Evolutionary conservation across 1,284 basidiomycete species (phyloP).

Genomic region (Wolfiporia cocos): DNA sequence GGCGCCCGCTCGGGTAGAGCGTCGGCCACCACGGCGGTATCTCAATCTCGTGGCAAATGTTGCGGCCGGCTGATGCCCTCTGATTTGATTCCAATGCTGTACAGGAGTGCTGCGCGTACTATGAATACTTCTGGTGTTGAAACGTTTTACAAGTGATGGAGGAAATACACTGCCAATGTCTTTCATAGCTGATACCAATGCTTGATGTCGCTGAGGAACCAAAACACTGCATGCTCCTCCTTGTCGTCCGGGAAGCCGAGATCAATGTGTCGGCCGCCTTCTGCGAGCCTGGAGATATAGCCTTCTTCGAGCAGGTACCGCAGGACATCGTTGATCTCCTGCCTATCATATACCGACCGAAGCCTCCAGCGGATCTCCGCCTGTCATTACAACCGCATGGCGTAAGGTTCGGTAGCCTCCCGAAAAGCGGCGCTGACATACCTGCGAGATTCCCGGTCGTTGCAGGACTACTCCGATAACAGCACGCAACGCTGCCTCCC

Average conservation of each 20-base stretch:
- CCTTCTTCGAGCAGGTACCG: constrained; percentile 46
- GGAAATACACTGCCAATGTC: too few species aligned
- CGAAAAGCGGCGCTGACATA: too few species aligned
- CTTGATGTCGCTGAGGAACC: constrained; percentile 34
- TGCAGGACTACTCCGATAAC: constrained; percentile 60
- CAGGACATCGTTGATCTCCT: constrained; percentile 66
- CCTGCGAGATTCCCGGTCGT: constrained; percentile 72
- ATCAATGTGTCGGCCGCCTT: constrained; percentile 6
- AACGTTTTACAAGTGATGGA: too few species aligned
- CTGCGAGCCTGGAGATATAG: constrained; percentile 33
- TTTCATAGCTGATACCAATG: constrained; percentile 48
- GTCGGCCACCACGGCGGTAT: too few species aligned
- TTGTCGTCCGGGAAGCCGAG: constrained; percentile 34
- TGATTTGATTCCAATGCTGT: too few species aligned
- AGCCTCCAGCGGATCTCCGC: constrained; percentile 63
- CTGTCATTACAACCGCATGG: constrained; percentile 35
- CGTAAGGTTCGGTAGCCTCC: too few species aligned
- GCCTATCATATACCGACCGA: constrained; percentile 63
- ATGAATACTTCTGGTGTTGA: too few species aligned
- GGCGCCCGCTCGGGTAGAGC: too few species aligned
- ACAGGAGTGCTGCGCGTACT: too few species aligned
- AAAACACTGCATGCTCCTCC: constrained; percentile 43
- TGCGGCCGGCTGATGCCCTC: too few species aligned
- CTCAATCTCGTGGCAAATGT: too few species aligned
- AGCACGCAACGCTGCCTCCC: constrained; percentile 65